Base-by-base conservation (phyloP, 1,284 basidiomycete species). In the Coriolopsis trogii region DNA sequence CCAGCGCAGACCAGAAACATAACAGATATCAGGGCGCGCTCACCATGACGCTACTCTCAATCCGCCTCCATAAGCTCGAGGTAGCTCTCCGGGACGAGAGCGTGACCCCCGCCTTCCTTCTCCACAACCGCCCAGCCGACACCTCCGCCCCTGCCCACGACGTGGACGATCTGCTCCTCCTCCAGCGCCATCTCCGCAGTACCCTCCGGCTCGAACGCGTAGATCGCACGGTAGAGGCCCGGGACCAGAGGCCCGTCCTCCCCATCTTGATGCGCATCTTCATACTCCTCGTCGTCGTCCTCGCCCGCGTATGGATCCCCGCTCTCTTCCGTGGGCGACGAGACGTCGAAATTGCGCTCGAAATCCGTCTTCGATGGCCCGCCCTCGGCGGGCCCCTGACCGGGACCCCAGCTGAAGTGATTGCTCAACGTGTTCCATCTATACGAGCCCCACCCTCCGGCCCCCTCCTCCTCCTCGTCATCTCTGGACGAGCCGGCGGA, bases 51-150 rank as follows among this genome's bases (percentile, higher is more conserved):
- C 28, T 31, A 38, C 49, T 41, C 23, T 41, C 39, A 62, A 36
- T 65, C 63, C 16, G 61, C 58, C 62, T 72, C 70, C 9, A 83
- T 69, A 25, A 72, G 60, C 63, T 85, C 83, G 52, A 87, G 63
- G 68, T 87, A 87, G 55, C 83, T 81, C 66, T 86, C 85, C 0
- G 85, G 85, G 8, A 87, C 85, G 20, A 87, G 73, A 13, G 82
- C 84, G 59, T 85, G 84, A 16, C 70, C 64, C 23, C 71, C 71
- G 20, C 60, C 68, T 42, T 70, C 73, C 46, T 65, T 70, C 64
- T 71, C 78, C 18, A 82, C 87, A 13, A 89, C 81, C 0, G 86
- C 87, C 87, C 87, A 89, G 0, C 88, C 87, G 3, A 86, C 82
- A 0, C 86, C 87, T 0, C 87, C 87, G 1, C 87, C 87, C 39